These are phyloP conservation scores for Prunus yedoensis DNA, from an alignment of 331 rosid genomes.

Conservation along the genomic window DNA sequence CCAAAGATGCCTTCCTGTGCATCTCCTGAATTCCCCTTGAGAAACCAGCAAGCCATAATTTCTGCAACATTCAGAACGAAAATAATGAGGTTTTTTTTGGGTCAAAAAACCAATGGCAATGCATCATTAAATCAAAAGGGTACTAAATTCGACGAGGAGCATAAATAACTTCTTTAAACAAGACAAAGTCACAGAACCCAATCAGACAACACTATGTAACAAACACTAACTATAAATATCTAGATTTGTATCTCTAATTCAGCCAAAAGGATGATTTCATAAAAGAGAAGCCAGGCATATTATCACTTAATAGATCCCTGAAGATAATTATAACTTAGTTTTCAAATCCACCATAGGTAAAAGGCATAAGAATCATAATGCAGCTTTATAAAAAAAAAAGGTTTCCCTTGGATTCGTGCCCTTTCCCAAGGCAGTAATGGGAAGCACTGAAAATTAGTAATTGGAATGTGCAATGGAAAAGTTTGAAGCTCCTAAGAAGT, in stretches of 20 bases:
- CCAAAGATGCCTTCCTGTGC: constrained; percentile 99
- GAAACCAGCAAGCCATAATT: constrained; percentile 98
- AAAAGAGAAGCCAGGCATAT: neutral
- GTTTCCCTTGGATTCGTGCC: neutral
- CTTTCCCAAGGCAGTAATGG: neutral
- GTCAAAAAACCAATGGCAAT: neutral
- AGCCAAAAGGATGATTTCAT: neutral
- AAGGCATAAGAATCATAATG: neutral
- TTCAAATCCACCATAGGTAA: neutral
- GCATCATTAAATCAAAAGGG: neutral
- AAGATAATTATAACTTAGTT: neutral
- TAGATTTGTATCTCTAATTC: neutral
- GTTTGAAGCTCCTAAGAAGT: neutral
- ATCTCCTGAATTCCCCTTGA: constrained; percentile 99
- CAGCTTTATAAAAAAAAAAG: neutral
- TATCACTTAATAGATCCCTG: neutral
- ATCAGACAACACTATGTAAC: neutral
- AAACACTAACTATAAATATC: neutral
- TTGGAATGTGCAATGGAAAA: neutral
- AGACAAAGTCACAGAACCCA: neutral
- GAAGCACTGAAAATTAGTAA: neutral
- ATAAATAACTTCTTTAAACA: neutral
- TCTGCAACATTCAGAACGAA: constrained; percentile 55
- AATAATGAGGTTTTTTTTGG: constrained; percentile 6
- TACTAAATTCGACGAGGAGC: neutral